Evolutionary conservation across 78 protist species (phyloP).

Genomic region (Corallochytrium limacisporum): DNA sequence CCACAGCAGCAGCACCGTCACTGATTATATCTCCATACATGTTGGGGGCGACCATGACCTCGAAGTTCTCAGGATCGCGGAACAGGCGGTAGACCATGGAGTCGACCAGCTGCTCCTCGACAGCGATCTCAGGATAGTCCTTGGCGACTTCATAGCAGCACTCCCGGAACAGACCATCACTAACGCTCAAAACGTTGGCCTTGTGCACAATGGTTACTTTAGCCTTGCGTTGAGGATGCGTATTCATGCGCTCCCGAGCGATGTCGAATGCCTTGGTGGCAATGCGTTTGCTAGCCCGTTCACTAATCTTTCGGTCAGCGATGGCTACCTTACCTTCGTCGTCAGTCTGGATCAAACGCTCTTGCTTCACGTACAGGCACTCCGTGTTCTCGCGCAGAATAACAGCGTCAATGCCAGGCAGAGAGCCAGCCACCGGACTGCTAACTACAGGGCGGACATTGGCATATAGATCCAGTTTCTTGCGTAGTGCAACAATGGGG

Average conservation of each 20-base stretch:
- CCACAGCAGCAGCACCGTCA: constrained; percentile 40
- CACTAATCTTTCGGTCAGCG: constrained; percentile 37
- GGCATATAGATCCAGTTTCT: constrained; percentile 24
- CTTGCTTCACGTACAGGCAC: constrained; percentile 46
- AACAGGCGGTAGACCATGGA: constrained; percentile 35
- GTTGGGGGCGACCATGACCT: constrained; percentile 51
- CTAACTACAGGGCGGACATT: constrained; percentile 29
- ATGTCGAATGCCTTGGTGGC: constrained; percentile 28
- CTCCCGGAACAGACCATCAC: constrained; percentile 49
- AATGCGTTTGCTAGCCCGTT: constrained; percentile 23
- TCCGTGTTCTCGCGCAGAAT: constrained; percentile 64
- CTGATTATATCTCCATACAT: constrained; percentile 51
- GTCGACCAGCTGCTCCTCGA: constrained; percentile 50
- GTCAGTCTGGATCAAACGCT: neutral
- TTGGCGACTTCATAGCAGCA: constrained; percentile 29
- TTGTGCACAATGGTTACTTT: constrained; percentile 51
- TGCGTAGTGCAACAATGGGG: constrained; percentile 27
- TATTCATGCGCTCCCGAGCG: neutral
- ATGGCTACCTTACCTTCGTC: constrained; percentile 11
- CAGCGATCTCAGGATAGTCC: constrained; percentile 16
- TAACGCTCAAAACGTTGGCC: constrained; percentile 32
- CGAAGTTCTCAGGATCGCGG: constrained; percentile 33
- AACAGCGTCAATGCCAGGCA: constrained; percentile 34
- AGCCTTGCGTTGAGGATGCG: neutral
- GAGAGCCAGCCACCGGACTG: constrained; percentile 5